Evolutionary conservation across 768 basidiomycete species (phyloP).

Genomic region (Psilocybe azurescens): DNA sequence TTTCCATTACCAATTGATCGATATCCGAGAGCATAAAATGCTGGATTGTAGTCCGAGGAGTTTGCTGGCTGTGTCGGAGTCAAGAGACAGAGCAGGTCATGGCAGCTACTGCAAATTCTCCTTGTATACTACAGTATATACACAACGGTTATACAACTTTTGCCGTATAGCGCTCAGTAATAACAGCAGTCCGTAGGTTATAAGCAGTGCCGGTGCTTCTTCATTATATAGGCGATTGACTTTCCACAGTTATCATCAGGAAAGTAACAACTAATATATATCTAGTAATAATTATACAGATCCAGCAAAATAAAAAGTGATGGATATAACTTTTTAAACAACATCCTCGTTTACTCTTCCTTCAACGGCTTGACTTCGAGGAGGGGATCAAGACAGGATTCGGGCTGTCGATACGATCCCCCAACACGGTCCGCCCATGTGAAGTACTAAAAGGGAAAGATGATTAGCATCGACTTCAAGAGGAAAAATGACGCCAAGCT

Average conservation of each 20-base stretch:
- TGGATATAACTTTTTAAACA: background rate
- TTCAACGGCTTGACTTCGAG: slow-evolving; percentile 59
- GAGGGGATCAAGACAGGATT: slow-evolving; percentile 82
- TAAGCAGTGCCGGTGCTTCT: no score
- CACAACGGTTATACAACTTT: no score
- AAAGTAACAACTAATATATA: slow-evolving; percentile 2
- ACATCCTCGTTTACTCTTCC: slow-evolving; percentile 20
- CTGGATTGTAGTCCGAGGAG: background rate
- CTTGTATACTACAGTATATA: no score
- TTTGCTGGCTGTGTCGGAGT: no score
- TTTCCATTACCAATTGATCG: background rate
- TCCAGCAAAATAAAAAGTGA: slow-evolving; percentile 6
- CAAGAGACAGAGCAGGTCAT: no score
- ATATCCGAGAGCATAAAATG: background rate
- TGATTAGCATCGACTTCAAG: slow-evolving; percentile 5
- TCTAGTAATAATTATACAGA: slow-evolving; percentile 25
- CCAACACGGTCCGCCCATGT: slow-evolving; percentile 90
- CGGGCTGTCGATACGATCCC: slow-evolving; percentile 90
- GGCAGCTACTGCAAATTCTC: no score
- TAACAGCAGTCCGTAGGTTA: no score
- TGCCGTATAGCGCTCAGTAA: no score
- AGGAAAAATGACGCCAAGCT: background rate
- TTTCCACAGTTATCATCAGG: slow-evolving; percentile 10
- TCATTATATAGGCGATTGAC: background rate
- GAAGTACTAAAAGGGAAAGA: slow-evolving; percentile 74